Conservation (phyloP, 2,329 filamentous ascomycete genomes). For the Trichoderma gracile region DNA sequence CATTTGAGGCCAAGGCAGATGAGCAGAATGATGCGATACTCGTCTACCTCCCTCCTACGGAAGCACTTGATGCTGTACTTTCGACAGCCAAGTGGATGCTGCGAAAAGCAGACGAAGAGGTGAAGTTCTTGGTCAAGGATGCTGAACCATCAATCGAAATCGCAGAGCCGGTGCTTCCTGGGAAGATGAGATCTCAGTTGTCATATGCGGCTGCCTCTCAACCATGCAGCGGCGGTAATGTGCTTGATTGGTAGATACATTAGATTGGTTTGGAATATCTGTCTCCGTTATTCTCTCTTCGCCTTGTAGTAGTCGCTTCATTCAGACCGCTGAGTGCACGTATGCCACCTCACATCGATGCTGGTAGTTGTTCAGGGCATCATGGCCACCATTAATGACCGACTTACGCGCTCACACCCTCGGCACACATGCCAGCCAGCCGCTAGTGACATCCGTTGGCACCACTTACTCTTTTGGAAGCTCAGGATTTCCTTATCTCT, state of each 20-base stretch:
- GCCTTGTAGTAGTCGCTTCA: no score
- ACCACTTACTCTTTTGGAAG: neutral
- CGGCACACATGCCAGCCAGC: neutral
- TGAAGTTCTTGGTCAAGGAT: neutral
- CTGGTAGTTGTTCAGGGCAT: no score
- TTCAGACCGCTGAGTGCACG: no score
- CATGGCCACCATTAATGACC: neutral
- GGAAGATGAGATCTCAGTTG: neutral
- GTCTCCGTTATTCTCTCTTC: neutral
- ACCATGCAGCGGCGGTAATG: neutral
- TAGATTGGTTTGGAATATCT: neutral
- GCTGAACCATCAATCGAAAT: neutral
- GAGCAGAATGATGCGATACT: conserved; percentile 78
- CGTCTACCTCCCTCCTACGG: conserved; percentile 74
- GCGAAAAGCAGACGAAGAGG: conserved; percentile 62
- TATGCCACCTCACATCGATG: no score
- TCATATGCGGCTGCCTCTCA: neutral
- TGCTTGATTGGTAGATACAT: conserved; percentile 5
- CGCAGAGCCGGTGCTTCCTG: neutral
- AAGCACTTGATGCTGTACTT: conserved; percentile 76
- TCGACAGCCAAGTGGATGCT: conserved; percentile 80
- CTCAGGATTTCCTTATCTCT: neutral
- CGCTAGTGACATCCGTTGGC: neutral
- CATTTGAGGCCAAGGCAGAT: conserved; percentile 74
- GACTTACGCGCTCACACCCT: neutral